Percentiles rank a stretch among this genome's conserved stretches.
Conservation (phyloP, 1,139 yeast genomes). For the Saccharomyces hybrid region DNA sequence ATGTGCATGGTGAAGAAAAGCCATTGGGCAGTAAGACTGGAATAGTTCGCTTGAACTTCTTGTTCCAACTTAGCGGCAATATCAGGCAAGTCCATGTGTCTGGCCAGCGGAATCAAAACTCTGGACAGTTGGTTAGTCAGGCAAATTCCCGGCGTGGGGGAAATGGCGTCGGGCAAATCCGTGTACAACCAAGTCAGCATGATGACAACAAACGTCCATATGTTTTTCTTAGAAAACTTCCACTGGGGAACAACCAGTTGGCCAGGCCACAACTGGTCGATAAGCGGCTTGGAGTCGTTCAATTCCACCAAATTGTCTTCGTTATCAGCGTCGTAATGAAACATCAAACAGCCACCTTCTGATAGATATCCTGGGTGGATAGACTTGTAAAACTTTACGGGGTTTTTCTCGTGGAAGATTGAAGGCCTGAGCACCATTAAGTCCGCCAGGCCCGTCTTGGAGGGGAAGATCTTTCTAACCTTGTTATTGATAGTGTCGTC, state of each 20-base stretch:
- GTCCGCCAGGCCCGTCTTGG: constrained; percentile 38
- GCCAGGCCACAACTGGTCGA: constrained; percentile 76
- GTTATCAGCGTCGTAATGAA: constrained; percentile 50
- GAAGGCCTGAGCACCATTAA: constrained; percentile 68
- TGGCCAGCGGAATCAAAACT: constrained; percentile 35
- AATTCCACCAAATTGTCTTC: constrained; percentile 39
- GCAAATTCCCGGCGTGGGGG: constrained; percentile 90
- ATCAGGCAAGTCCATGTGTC: constrained; percentile 31
- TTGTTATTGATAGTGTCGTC: constrained; percentile 48
- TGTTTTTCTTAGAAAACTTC: constrained; percentile 49
- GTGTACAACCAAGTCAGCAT: constrained; percentile 77
- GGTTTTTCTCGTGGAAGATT: constrained; percentile 57
- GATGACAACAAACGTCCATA: constrained; percentile 39
- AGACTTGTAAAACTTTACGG: constrained; percentile 62
- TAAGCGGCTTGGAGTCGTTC: constrained; percentile 41
- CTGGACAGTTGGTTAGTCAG: constrained; percentile 56
- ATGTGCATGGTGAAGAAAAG: constrained; percentile 66
- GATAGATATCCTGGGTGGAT: constrained; percentile 79
- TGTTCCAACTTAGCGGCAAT: constrained; percentile 42
- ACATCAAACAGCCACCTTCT: constrained; percentile 72
- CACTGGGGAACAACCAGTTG: constrained; percentile 81
- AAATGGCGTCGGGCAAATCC: constrained; percentile 79
- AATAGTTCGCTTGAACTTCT: constrained; percentile 37
- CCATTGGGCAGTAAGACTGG: constrained; percentile 48
- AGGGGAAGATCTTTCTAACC: constrained; percentile 52